phyloP scores from a whole-genome alignment of 1,139 yeast species.

The Hansenula sp. region DNA sequence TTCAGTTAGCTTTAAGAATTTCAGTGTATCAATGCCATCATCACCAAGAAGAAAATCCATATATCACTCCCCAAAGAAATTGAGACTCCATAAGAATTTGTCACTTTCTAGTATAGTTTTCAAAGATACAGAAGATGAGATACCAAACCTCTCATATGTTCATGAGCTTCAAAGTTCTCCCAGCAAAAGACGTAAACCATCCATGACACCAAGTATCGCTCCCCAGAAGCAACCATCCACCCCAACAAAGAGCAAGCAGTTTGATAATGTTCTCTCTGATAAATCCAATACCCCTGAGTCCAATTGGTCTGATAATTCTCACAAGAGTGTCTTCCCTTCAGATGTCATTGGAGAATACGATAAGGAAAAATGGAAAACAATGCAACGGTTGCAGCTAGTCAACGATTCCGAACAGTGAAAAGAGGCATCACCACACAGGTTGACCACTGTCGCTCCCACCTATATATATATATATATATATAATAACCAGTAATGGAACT shows the following conservation, averaged over 20 bases:
- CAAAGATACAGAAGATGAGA: conserved; percentile 13
- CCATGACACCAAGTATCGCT: neutral
- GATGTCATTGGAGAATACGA: conserved; percentile 64
- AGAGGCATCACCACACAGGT: no score
- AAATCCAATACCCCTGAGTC: conserved; percentile 27
- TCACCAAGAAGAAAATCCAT: conserved; percentile 15
- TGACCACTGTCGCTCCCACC: no score
- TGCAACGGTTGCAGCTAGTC: conserved; percentile 30
- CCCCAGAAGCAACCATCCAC: conserved; percentile 1
- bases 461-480: no score
- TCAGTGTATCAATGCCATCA: conserved; percentile 13
- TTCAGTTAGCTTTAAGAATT: conserved; percentile 8
- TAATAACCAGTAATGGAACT: no score
- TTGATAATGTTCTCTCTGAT: neutral
- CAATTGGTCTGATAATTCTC: conserved; percentile 35
- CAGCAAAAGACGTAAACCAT: conserved; percentile 5
- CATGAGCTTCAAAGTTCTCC: conserved; percentile 31
- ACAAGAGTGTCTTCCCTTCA: conserved; percentile 50
- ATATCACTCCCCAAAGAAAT: conserved; percentile 16
- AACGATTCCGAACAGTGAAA: neutral
- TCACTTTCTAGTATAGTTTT: conserved; percentile 23
- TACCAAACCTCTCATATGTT: conserved; percentile 25
- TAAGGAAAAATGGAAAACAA: conserved; percentile 58
- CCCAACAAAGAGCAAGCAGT: conserved; percentile 4
- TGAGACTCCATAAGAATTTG: conserved; percentile 16